phyloP scores from a whole-genome alignment of 2,329 filamentous ascomycete genomes.

The Neocatenulostroma microsporum region DNA sequence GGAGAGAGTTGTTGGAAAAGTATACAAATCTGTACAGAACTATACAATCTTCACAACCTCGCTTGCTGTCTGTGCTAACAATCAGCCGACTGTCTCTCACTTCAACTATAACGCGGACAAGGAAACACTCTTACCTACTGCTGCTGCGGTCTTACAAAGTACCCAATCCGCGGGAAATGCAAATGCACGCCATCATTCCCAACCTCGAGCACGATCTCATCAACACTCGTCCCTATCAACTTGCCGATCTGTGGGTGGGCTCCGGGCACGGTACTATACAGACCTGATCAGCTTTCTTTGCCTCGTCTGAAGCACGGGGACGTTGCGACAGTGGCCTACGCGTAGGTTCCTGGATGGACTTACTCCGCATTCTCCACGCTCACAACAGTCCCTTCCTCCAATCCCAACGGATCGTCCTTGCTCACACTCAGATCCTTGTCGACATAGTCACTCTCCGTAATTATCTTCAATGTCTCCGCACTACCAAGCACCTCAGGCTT shows the following conservation, averaged over 20 bases:
- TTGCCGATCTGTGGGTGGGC: conserved; percentile 24
- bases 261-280: conserved; percentile 19
- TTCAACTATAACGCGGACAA: too few relatives aligned
- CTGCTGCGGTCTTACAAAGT: conserved; percentile 21
- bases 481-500: conserved; percentile 16
- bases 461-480: conserved; percentile 21
- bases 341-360: too few relatives aligned
- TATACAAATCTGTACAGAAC: too few relatives aligned
- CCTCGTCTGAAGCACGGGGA: too few relatives aligned
- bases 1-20: too few relatives aligned
- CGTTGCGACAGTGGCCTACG: too few relatives aligned
- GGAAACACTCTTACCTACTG: too few relatives aligned
- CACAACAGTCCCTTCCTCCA: conserved; percentile 16
- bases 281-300: too few relatives aligned
- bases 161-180: conserved; percentile 36
- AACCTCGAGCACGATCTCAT: conserved; percentile 24
- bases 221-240: conserved; percentile 17
- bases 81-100: too few relatives aligned
- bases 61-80: too few relatives aligned
- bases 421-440: conserved; percentile 11
- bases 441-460: conserved; percentile 14
- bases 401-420: conserved; percentile 16
- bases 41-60: too few relatives aligned
- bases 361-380: conserved; percentile 24
- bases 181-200: conserved; percentile 23